Evolutionary conservation across 768 basidiomycete species (phyloP).

Genomic region (Tylopilus rubrobrunneus): DNA sequence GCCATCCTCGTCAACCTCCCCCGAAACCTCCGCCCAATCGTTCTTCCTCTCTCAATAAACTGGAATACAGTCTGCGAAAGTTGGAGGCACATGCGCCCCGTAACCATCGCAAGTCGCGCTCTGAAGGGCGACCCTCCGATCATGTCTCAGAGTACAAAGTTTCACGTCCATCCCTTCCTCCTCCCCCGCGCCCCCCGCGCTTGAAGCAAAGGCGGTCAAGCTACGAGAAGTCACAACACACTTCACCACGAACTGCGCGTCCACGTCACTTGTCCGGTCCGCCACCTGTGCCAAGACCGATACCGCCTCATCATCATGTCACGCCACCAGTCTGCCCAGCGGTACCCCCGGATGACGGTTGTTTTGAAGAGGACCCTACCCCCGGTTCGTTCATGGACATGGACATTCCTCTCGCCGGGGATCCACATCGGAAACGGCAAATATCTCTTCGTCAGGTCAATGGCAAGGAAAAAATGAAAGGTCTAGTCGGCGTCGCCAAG

Average conservation of each 20-base stretch:
- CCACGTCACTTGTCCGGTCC: conserved; percentile 5
- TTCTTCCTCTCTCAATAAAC: conserved; percentile 30
- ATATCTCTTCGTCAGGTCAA: conserved; percentile 10
- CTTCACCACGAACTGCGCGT: not conserved
- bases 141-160: not conserved
- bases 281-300: conserved; percentile 4
- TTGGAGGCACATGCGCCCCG: conserved; percentile 29
- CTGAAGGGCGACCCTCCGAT: conserved; percentile 7
- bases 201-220: conserved; percentile 14
- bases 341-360: not conserved
- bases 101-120: conserved; percentile 21
- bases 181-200: conserved; percentile 2
- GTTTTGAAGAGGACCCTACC: not conserved
- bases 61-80: conserved; percentile 33
- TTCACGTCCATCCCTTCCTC: conserved; percentile 21
- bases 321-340: not conserved
- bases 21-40: conserved; percentile 24
- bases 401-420: conserved; percentile 21
- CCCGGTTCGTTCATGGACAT: conserved; percentile 32
- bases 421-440: conserved; percentile 8
- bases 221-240: not conserved
- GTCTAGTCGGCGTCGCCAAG: conserved; percentile 19
- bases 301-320: not conserved
- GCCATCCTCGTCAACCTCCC: conserved; percentile 20
- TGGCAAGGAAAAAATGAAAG: conserved; percentile 18